These are phyloP conservation scores for Ziziphus jujuba DNA, from an alignment of 306 rosid genomes.

Conservation along the genomic window DNA sequence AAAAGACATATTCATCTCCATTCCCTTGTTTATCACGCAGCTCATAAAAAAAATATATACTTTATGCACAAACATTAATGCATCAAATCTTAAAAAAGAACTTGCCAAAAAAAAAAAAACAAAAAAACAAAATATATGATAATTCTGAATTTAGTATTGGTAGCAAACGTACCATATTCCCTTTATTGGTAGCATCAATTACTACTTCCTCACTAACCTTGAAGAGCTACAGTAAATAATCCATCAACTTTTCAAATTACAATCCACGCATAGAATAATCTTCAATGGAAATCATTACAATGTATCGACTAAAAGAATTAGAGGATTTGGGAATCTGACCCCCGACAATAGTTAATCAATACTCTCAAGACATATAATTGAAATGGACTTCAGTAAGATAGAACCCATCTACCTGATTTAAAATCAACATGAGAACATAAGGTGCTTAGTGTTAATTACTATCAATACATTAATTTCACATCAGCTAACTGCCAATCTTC, in stretches of 20 bases:
- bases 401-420: too few relatives aligned
- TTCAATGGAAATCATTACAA: background rate
- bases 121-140: too few relatives aligned
- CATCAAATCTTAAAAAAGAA: too few relatives aligned
- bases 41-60: too few relatives aligned
- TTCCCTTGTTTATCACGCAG: too few relatives aligned
- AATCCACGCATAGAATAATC: background rate
- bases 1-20: too few relatives aligned
- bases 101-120: too few relatives aligned
- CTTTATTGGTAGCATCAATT: constrained; percentile 76
- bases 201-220: constrained; percentile 95
- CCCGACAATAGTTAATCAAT: background rate
- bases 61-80: too few relatives aligned
- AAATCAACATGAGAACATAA: too few relatives aligned
- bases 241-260: constrained; percentile 21
- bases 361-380: background rate
- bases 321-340: background rate
- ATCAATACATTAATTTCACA: background rate
- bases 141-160: too few relatives aligned
- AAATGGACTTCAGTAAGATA: background rate
- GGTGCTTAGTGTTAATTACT: background rate
- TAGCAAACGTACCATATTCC: constrained; percentile 89
- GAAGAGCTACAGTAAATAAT: constrained; percentile 75
- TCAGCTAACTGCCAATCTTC: background rate
- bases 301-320: background rate